Percentiles rank a stretch among this genome's conserved stretches.
Evolutionary conservation across 2,329 filamentous ascomycete genomes (phyloP).

Genomic region (Exophiala oligosperma): DNA sequence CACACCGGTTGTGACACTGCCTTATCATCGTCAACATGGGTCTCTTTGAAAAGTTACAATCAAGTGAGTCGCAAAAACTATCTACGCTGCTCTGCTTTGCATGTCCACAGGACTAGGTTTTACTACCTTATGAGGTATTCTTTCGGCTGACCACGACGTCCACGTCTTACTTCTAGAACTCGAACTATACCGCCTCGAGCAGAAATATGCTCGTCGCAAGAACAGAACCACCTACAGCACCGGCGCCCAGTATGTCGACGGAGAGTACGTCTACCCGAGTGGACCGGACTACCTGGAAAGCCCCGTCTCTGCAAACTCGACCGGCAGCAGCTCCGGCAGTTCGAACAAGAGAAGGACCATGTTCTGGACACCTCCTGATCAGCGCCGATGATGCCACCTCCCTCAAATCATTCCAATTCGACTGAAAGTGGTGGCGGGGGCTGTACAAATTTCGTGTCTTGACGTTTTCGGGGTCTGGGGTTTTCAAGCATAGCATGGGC

Average conservation of each 20-base stretch:
- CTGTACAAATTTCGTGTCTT: background rate
- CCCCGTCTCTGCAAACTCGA: constrained; percentile 22
- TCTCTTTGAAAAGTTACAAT: constrained; percentile 52
- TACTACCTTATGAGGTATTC: background rate
- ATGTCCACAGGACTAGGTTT: constrained; percentile 2
- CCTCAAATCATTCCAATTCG: background rate
- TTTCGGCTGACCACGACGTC: background rate
- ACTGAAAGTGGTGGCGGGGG: background rate
- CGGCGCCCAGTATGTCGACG: constrained; percentile 89
- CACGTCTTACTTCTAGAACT: constrained; percentile 53
- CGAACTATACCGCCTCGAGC: constrained; percentile 91
- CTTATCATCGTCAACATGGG: constrained; percentile 42
- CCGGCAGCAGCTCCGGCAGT: constrained; percentile 14
- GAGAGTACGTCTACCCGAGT: constrained; percentile 80
- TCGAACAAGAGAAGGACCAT: constrained; percentile 20
- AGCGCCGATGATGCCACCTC: constrained; percentile 8
- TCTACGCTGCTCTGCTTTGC: background rate
- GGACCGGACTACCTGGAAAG: constrained; percentile 13
- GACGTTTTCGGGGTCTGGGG: background rate
- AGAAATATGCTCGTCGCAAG: constrained; percentile 89
- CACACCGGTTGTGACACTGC: background rate
- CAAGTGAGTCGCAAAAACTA: constrained; percentile 41
- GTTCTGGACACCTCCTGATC: constrained; percentile 17
- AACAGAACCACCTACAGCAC: constrained; percentile 87
- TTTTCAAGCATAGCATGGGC: background rate